Base-by-base conservation (phyloP, 345 rosid species). In the Hypericum perforatum region DNA sequence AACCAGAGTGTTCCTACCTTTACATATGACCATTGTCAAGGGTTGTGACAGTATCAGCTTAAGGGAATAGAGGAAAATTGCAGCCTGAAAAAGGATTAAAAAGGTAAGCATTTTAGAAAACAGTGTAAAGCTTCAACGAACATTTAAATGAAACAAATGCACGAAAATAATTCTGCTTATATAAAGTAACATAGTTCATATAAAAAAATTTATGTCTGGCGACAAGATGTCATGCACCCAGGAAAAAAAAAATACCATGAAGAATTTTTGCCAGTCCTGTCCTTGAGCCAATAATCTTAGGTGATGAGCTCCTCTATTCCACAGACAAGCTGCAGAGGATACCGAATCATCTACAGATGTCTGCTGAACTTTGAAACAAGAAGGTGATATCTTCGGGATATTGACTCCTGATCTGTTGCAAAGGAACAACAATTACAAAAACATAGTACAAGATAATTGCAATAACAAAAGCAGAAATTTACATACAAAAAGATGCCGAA, bases 241-340 rank as follows among this genome's bases (percentile, higher is more conserved):
- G 32, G 4, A 22, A 22, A 22, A 8, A 53, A 60, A 60, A 39
- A 42, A n/a, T 74, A 83, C 85, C 95, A 73, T 76, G 49, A 79
- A 65, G 80, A 83, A 79, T 57, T 62, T 68, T 49, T 45, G 64
- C 91, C 94, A 84, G 53, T 79, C 82, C 63, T 67, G 78, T 69
- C 91, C 95, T 65, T 56, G 70, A 54, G 75, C 85, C 65, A 86
- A 64, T 16, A 63, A 59, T 64, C 58, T 70, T 11, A 74, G 53
- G 41, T 40, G 62, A 29, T 50, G 42, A 42, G 66, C 63, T 44
- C 75, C 78, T 16, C 58, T 63, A 61, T 86, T 90, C 97, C 95
- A 90, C 37, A 56, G 45, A 59, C 41, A 62, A 36, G 70, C 68
- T 7, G 81, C 51, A 53, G 68, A 63, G 63, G 56, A 62, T 53